These are phyloP conservation scores for Zopfia rhizophila DNA, from an alignment of 2,329 filamentous ascomycete species.

Conservation along the genomic window DNA sequence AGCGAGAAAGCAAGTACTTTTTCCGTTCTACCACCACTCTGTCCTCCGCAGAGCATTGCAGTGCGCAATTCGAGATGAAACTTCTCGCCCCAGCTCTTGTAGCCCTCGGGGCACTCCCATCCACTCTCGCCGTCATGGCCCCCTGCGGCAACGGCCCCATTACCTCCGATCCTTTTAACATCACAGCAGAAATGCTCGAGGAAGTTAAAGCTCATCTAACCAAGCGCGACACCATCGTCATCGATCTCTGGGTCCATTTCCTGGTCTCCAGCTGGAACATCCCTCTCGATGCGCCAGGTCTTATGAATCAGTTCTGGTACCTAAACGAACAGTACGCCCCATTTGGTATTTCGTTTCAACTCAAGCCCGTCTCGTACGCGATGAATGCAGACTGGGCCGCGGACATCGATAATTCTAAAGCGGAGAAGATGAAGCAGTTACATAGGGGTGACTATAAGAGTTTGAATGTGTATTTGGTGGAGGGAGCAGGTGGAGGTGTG, in stretches of 20 bases:
- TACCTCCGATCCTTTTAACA: constrained; percentile 19
- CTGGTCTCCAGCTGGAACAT: too few relatives aligned
- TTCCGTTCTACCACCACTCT: too few relatives aligned
- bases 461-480: constrained; percentile 68
- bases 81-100: too few relatives aligned
- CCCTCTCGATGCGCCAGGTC: constrained; percentile 13
- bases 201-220: constrained; percentile 15
- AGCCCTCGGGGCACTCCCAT: too few relatives aligned
- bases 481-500: constrained; percentile 54
- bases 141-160: too few relatives aligned
- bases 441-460: constrained; percentile 62
- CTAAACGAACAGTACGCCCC: constrained; percentile 23
- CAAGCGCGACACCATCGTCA: constrained; percentile 14
- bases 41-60: too few relatives aligned
- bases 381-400: constrained; percentile 26
- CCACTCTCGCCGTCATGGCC: too few relatives aligned
- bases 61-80: too few relatives aligned
- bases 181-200: constrained; percentile 13
- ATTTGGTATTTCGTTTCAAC: constrained; percentile 26
- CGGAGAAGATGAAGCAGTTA: constrained; percentile 60
- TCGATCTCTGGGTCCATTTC: constrained; percentile 26
- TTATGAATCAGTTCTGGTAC: constrained; percentile 22
- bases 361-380: constrained; percentile 18
- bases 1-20: too few relatives aligned
- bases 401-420: constrained; percentile 22